Conservation (phyloP, 768 basidiomycete species). For the Lactarius trivialis region DNA sequence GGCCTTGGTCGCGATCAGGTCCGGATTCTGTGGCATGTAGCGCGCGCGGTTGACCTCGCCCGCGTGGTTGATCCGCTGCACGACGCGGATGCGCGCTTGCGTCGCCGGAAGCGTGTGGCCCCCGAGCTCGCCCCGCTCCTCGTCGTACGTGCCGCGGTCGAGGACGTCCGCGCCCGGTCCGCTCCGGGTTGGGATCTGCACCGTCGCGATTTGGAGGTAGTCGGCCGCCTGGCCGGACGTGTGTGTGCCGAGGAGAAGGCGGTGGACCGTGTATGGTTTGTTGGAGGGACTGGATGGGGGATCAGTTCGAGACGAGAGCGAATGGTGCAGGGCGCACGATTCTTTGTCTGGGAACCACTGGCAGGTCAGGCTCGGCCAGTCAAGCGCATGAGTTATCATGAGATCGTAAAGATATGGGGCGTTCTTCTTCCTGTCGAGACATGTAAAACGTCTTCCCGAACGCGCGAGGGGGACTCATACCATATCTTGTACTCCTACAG, state of each 20-base stretch:
- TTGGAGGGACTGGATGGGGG: slow-evolving; percentile 63
- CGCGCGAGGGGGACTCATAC: slow-evolving; percentile 32
- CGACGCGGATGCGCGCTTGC: slow-evolving; percentile 82
- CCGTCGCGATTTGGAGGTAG: slow-evolving; percentile 91
- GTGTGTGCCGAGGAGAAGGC: slow-evolving; percentile 93
- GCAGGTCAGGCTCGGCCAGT: slow-evolving; percentile 96
- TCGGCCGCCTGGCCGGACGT: slow-evolving; percentile 93
- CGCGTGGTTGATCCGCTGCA: slow-evolving; percentile 90
- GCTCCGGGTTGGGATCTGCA: slow-evolving; percentile 84
- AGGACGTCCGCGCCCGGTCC: slow-evolving; percentile 70
- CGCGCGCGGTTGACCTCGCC: slow-evolving; percentile 96
- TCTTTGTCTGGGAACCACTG: slow-evolving; percentile 99
- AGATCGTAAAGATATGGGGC: slow-evolving; percentile 97
- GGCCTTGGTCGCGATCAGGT: slow-evolving; percentile 93
- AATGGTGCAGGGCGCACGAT: slow-evolving; percentile 47
- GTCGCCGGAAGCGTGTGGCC: slow-evolving; percentile 72
- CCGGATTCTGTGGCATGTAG: slow-evolving; percentile 99
- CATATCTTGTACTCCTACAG: slow-evolving; percentile 80
- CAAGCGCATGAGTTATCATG: slow-evolving; percentile 93
- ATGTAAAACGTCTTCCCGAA: neutral
- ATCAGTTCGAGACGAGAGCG: neutral
- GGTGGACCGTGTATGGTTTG: slow-evolving; percentile 93
- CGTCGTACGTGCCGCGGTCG: slow-evolving; percentile 76
- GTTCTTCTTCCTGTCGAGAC: slow-evolving; percentile 76
- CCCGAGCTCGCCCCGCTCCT: slow-evolving; percentile 92